Base-by-base conservation (phyloP, 73 alveolate genomes). In the Paramecium primaurelia region DNA sequence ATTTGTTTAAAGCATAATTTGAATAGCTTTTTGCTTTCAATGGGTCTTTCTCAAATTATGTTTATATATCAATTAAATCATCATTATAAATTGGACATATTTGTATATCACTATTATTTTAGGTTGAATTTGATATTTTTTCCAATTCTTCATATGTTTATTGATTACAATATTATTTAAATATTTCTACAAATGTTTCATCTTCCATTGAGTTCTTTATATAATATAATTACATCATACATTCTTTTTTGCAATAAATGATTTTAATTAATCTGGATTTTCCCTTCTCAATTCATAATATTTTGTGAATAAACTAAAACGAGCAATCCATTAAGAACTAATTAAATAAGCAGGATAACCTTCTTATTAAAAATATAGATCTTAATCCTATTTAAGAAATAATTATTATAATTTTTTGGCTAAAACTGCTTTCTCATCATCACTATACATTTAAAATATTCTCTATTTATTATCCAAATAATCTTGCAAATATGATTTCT, bases 31-130 rank as follows among this genome's bases (percentile, higher is more conserved):
- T 92, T 18, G 86, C 49, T 22, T 54, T 59, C 16, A 54, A 42
- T 20, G 93, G 88, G 42, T 92, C 95, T 8, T 16, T 75, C 93
- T 94, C 40, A 88, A 68, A 80, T 93, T 86, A 60, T 75, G 36
- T 75, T 11, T 36, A 38, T 16, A 42, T 16, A 42, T 80, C 91
- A 22, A 80, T 36, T 47, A 80, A 49, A 25, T 80, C 73, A 80
- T 80, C 91, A 45, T 49, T 49, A 16, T 25, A 80, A 0, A 80
- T 80, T 3, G 91, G 91, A 80, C 77, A 42, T n/a, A 45, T 25
- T 5, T 22, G 38, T 12, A 80, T 25, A 8, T 80, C 91, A 22
- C 2, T 73, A 26, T 9, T 9, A 25, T 38, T 42, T 75, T 75
- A n/a, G 6, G 25, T 28, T 32, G 49, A 34, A 80, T 26, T 80